Evolutionary conservation across 2,329 filamentous ascomycete genomes (phyloP), one percentile per base, ranked within the genome.

Genomic region (Neonectria coccinea): DNA sequence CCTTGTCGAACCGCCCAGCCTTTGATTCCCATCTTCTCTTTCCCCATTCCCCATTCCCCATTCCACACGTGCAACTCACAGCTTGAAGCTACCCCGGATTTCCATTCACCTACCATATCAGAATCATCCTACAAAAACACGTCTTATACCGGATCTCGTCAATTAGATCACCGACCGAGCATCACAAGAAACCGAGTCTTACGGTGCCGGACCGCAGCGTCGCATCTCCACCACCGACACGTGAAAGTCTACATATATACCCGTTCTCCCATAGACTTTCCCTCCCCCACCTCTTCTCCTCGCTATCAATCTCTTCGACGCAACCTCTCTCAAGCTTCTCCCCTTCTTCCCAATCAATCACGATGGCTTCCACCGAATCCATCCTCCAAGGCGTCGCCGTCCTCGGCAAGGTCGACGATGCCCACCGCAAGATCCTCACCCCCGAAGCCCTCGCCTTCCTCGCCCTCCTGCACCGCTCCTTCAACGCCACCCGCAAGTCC

Each of bases 361-460:
- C 64, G 68, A 94, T 93, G 91, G 85, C 89, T 70, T 85, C 86
- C 70, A 88, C 88, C 76, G 92, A 97, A 62, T 82, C 86, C 69
- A 92, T 97, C 77, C 91, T 97, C 72, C 90, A 94, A 80, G 94
- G 94, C 81, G 94, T 97, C 77, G 89, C 90, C 81, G 88, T 98
- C 85, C 90, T 93, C 75, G 95, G 93, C 76, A 81, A 87, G 67
- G 83, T 98, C 77, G 89, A 89, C 76, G 89, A 95, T 64, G 84
- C 91, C 73, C 91, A 94, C 79, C 89, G 89, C 83, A 95, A 97
- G 86, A 97, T 99, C 79, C 88, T 98, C 70, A 97, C 90, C 68
- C 95, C 94, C 74, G 88, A 97, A 70, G 95, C 95, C 60, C 90
- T 93, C 70, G 92, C 93, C 68, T 99, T 98, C 85, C 89, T 99